Evolutionary conservation across 805 yeast genomes (phyloP).

Genomic region (Cyberlindnera veronae): DNA sequence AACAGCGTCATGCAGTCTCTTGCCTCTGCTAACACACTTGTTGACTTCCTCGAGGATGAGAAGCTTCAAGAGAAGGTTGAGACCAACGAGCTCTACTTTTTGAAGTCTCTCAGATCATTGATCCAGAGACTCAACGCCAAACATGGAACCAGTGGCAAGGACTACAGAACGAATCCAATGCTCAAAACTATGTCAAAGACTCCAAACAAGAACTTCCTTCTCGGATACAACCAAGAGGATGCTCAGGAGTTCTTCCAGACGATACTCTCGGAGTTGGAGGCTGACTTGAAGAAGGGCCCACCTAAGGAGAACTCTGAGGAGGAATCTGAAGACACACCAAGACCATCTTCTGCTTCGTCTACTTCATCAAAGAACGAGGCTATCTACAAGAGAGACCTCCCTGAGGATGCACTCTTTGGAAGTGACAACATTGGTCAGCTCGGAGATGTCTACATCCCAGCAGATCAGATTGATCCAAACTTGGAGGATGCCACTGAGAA

Average conservation of each 20-base stretch:
- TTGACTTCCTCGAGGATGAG: slow-evolving; percentile 50
- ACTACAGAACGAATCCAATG: slow-evolving; percentile 57
- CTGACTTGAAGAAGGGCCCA: slow-evolving; percentile 41
- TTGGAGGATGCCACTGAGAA: slow-evolving; percentile 38
- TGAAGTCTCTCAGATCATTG: slow-evolving; percentile 48
- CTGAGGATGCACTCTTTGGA: slow-evolving; percentile 34
- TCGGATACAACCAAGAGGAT: slow-evolving; percentile 91
- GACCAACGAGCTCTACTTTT: slow-evolving; percentile 39
- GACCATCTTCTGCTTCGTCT: slow-evolving; percentile 16
- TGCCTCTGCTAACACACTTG: slow-evolving; percentile 65
- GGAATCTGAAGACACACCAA: slow-evolving; percentile 1
- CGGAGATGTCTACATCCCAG: slow-evolving; percentile 69
- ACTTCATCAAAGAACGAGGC: slow-evolving; percentile 24
- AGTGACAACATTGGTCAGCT: slow-evolving; percentile 51
- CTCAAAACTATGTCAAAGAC: slow-evolving; percentile 71
- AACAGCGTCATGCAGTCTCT: slow-evolving; percentile 82
- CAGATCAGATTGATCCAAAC: slow-evolving; percentile 74
- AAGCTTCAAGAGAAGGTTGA: slow-evolving; percentile 14
- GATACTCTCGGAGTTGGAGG: slow-evolving; percentile 62
- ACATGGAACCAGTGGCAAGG: slow-evolving; percentile 51
- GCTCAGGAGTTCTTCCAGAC: slow-evolving; percentile 95
- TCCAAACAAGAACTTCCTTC: slow-evolving; percentile 70
- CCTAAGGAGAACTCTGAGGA: slow-evolving; percentile 1
- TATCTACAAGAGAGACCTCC: slow-evolving; percentile 28
- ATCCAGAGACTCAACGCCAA: slow-evolving; percentile 52